Evolutionary conservation across 495 filamentous ascomycete species (phyloP).

Genomic region (Penicillium arizonense): DNA sequence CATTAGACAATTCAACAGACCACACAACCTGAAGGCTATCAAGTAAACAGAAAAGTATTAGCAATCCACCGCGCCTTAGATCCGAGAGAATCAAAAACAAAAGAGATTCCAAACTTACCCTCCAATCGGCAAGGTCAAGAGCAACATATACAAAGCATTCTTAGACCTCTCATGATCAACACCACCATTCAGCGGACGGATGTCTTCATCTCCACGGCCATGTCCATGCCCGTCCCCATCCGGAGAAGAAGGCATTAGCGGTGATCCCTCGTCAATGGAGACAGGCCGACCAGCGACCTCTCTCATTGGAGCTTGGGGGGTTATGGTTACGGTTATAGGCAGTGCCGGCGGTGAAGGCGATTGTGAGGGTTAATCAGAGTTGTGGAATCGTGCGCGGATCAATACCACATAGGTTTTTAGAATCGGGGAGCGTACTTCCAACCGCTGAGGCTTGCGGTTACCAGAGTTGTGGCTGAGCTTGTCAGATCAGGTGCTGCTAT

Average conservation of each 20-base stretch:
- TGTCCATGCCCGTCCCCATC: conserved; percentile 12
- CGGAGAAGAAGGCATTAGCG: conserved; percentile 26
- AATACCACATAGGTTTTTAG: no score
- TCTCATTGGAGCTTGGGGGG: not conserved
- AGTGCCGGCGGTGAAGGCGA: not conserved
- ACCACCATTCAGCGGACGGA: not conserved
- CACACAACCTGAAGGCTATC: conserved; percentile 83
- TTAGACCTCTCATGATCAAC: conserved; percentile 52
- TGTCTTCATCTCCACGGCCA: not conserved
- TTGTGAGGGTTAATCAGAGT: not conserved
- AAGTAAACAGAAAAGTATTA: not conserved
- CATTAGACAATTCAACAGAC: conserved; percentile 87
- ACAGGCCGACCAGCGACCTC: not conserved
- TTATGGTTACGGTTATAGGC: no score
- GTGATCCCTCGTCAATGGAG: conserved; percentile 35
- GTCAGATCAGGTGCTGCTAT: no score
- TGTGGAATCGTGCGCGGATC: no score
- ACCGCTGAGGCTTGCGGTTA: no score
- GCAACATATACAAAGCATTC: conserved; percentile 76
- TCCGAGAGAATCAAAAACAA: not conserved
- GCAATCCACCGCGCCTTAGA: not conserved
- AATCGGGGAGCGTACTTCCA: no score
- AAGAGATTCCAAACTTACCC: conserved; percentile 47
- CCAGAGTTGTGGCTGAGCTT: no score
- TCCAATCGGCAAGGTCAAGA: conserved; percentile 79